Percentiles rank a stretch among this genome's conserved stretches.
Evolutionary conservation across 2,329 filamentous ascomycete genomes (phyloP).

Genomic region (Mariannaea elegans): DNA sequence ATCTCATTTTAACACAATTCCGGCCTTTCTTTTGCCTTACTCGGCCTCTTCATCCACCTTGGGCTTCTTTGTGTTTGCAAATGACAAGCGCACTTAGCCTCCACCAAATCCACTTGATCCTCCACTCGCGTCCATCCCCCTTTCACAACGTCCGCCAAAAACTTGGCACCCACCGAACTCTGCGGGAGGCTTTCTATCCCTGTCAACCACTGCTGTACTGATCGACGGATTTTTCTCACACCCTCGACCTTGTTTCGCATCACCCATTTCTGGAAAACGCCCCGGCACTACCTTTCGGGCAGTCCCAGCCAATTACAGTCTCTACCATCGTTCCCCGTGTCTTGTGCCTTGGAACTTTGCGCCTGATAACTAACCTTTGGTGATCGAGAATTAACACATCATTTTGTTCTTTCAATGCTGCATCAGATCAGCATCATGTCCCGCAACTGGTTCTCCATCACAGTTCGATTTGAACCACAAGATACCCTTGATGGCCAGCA

Average conservation of each 20-base stretch:
- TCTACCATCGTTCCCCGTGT: constrained; percentile 1
- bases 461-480: no score
- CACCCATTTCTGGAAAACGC: constrained; percentile 37
- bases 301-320: constrained; percentile 28
- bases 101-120: constrained; percentile 1
- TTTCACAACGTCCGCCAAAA: background rate
- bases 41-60: background rate
- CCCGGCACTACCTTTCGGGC: constrained; percentile 27
- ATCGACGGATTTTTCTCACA: constrained; percentile 41
- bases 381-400: no score
- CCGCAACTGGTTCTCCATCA: no score
- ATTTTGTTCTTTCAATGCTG: no score
- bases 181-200: constrained; percentile 16
- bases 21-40: background rate
- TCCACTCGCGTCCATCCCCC: background rate
- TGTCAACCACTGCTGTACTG: constrained; percentile 23
- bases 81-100: background rate
- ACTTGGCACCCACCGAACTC: constrained; percentile 21
- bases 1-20: background rate
- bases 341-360: constrained; percentile 11
- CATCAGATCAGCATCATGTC: no score
- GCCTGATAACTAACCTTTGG: background rate
- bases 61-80: constrained; percentile 10
- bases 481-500: no score
- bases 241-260: constrained; percentile 36